Percentiles rank a stretch among this genome's conserved stretches.
These are phyloP conservation scores for Daldinia childiae DNA, from an alignment of 495 filamentous ascomycete species.

Conservation along the genomic window DNA sequence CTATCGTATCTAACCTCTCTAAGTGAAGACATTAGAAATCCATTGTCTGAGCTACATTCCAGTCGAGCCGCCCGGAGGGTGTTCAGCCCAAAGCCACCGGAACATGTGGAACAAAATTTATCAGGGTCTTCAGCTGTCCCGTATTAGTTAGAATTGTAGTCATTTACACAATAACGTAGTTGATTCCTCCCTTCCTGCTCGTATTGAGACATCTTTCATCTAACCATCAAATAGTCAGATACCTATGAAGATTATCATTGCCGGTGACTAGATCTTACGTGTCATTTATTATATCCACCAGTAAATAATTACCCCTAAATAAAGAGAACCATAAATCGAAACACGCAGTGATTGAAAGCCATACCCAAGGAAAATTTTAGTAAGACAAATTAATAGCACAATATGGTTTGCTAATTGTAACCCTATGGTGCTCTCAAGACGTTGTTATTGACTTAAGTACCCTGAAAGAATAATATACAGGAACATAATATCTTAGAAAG, in stretches of 20 bases:
- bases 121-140: not conserved
- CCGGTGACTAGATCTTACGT: not conserved
- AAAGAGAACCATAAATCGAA: not conserved
- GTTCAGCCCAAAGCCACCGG: not conserved
- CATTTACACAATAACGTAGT: too few species aligned
- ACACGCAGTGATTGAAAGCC: not conserved
- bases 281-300: not conserved
- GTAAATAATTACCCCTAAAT: too few species aligned
- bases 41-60: not conserved
- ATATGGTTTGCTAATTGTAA: conserved; percentile 13
- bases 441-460: not conserved
- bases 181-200: too few species aligned
- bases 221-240: too few species aligned
- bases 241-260: too few species aligned
- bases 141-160: not conserved
- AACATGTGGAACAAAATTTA: not conserved
- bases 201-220: too few species aligned
- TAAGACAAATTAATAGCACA: not conserved
- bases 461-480: too few species aligned
- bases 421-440: not conserved
- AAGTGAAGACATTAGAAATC: not conserved
- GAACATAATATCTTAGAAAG: not conserved
- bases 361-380: not conserved
- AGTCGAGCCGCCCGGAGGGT: not conserved
- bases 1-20: not conserved